These are phyloP conservation scores for Hebeloma cylindrosporum DNA, from an alignment of 768 basidiomycete genomes.

Conservation along the genomic window DNA sequence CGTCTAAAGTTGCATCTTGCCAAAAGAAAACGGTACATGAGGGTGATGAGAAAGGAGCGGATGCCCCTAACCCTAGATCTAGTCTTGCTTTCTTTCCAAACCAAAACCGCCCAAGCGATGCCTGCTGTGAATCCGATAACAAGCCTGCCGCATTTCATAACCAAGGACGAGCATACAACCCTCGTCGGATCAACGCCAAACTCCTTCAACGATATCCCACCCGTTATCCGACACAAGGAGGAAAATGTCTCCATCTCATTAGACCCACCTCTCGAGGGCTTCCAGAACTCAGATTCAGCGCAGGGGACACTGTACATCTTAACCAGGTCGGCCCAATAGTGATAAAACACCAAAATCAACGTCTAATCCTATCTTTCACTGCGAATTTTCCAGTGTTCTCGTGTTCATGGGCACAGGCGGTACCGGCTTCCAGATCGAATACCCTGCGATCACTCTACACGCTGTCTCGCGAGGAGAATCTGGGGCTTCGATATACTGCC, in stretches of 20 bases:
- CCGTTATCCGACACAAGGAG: slow-evolving; percentile 75
- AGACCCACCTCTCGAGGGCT: slow-evolving; percentile 66
- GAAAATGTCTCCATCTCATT: slow-evolving; percentile 67
- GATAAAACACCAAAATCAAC: neutral
- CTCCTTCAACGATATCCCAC: slow-evolving; percentile 84
- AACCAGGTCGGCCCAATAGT: slow-evolving; percentile 60
- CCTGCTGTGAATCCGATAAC: slow-evolving; percentile 38
- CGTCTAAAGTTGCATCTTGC: too few relatives aligned
- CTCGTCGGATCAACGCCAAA: slow-evolving; percentile 78
- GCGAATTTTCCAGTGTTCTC: slow-evolving; percentile 57
- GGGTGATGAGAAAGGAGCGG: too few relatives aligned
- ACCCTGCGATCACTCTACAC: slow-evolving; percentile 90
- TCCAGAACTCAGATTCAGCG: slow-evolving; percentile 48
- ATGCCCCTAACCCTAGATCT: slow-evolving; percentile 15
- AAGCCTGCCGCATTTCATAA: slow-evolving; percentile 37
- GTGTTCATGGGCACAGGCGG: slow-evolving; percentile 73
- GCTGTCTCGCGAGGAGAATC: slow-evolving; percentile 76
- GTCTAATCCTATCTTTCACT: slow-evolving; percentile 8
- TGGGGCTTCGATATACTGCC: slow-evolving; percentile 85
- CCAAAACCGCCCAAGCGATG: slow-evolving; percentile 25
- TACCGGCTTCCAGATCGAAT: slow-evolving; percentile 80
- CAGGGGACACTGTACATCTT: slow-evolving; percentile 80
- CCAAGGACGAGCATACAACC: slow-evolving; percentile 63
- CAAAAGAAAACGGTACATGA: too few relatives aligned
- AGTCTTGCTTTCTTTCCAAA: neutral